These are phyloP conservation scores for Rhynchosporium secalis DNA, from an alignment of 2,329 filamentous ascomycete genomes.

Conservation along the genomic window DNA sequence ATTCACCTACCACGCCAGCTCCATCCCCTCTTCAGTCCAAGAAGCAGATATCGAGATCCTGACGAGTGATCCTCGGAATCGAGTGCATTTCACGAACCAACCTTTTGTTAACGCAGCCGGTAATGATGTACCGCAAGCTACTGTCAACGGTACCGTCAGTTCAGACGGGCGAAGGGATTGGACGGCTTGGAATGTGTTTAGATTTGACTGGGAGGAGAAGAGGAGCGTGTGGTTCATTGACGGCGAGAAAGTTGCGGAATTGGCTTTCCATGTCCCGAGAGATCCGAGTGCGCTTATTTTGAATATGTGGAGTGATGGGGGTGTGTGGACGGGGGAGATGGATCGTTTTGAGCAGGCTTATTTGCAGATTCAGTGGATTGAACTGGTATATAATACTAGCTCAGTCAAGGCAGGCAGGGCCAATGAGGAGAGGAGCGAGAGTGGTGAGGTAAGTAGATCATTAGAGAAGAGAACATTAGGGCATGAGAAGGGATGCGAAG, in stretches of 20 bases:
- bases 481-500: slow-evolving; percentile 30
- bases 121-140: slow-evolving; percentile 26
- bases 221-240: slow-evolving; percentile 38
- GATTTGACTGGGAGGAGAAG: slow-evolving; percentile 39
- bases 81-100: slow-evolving; percentile 39
- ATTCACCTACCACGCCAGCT: slow-evolving; percentile 35
- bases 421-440: slow-evolving; percentile 22
- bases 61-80: slow-evolving; percentile 32
- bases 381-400: slow-evolving; percentile 37
- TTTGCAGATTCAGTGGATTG: slow-evolving; percentile 40
- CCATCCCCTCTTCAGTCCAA: slow-evolving; percentile 27
- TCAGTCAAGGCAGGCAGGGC: slow-evolving; percentile 25
- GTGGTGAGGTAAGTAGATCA: slow-evolving; percentile 11
- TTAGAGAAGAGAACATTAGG: slow-evolving; percentile 30
- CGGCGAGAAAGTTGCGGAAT: slow-evolving; percentile 33
- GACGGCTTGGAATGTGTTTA: slow-evolving; percentile 37
- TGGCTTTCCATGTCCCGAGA: slow-evolving; percentile 34
- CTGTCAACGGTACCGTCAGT: slow-evolving; percentile 31
- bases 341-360: slow-evolving; percentile 32
- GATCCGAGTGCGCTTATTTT: slow-evolving; percentile 34
- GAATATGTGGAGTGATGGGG: slow-evolving; percentile 40
- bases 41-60: slow-evolving; percentile 41
- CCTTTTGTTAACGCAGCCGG: slow-evolving; percentile 32
- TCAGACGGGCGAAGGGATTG: slow-evolving; percentile 25
- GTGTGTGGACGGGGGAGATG: slow-evolving; percentile 39